Evolutionary conservation across 192 early-diverging fungal genomes (phyloP), one percentile per base, ranked within the genome.

Genomic region (Podila horticola): DNA sequence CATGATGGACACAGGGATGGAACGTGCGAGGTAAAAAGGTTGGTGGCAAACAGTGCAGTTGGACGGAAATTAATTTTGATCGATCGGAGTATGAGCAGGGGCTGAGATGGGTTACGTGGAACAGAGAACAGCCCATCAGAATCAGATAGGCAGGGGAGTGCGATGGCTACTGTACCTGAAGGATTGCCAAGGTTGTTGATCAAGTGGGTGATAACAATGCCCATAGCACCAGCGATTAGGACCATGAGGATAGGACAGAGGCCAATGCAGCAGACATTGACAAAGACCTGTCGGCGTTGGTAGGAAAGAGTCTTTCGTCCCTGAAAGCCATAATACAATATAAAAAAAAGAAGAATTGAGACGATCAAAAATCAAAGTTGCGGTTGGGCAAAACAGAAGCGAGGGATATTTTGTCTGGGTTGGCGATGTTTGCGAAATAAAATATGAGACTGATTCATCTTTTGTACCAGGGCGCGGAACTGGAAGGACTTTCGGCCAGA

Each of bases 161-260:
- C 58, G 66, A 20, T 5, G 38, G 50, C 31, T 66, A 57, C 66
- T 38, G 69, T 84, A 91, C 84, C 86, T 70, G 84, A 66, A 57
- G 87, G 68, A 36, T 75, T 61, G 33, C 67, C 67, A 10, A 82
- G 63, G 61, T 85, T 87, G 36, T 79, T 72, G 70, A 93, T 88
- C 19, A 92, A 62, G n/a, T 36, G 15, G 45, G 84, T 84, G 48
- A 93, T 85, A 24, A 90, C 72, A 19, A 82, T 83, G 24, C 90
- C 90, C 66, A 91, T 67, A 4, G 86, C 67, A 59, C 82, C 84
- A n/a, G 88, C 81, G 67, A 93, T 89, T 11, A 86, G 75, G 45
- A 93, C 91, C 91, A 94, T 93, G 20, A 93, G 62, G 26, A 93
- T 82, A 0, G 92, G 92, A 71, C 92, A 94, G 52, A 88, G 60